Evolutionary conservation across 1,139 yeast genomes (phyloP), one percentile per base, ranked within the genome.

Genomic region (Cylindricascospora bacillispora): DNA sequence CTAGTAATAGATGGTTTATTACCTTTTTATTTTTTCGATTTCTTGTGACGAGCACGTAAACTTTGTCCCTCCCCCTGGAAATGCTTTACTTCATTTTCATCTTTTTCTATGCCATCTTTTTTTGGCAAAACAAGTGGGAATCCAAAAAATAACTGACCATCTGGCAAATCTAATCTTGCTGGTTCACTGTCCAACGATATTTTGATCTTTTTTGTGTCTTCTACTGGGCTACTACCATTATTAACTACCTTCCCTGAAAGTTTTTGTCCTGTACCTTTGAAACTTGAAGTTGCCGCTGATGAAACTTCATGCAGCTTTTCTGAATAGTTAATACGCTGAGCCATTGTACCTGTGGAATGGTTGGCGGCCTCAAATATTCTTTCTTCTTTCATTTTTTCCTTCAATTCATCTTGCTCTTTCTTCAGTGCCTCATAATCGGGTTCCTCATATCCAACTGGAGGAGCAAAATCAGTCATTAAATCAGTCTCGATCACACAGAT

Each of bases 381-480:
- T 29, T 35, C 25, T 11, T 24, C 14, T 15, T 33, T 44, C 16
- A 27, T 35, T 24, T 31, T 40, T 31, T 29, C 44, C 31, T 31
- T 35, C 28, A 36, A 36, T 23, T 40, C 43, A 14, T 35, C 30
- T 27, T 39, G 36, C 27, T 38, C 30, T 22, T 29, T 32, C 26
- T 40, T 35, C 25, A 41, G 33, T 9, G 52, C 43, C 28, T 53
- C 45, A 40, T 73, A 73, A 42, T 73, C 79, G 1, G 93, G 93
- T 50, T 89, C 98, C 17, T 82, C 95, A 49, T 92, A 92, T 0
- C 99, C 99, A 4, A 89, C 95, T 0, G 98, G 99, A 3, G 98
- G 94, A 2, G 97, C 98, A 61, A 92, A 92, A 51, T 92, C 99
- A 0, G 95, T 93, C 38, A 82, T 93, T 40, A 92, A 66, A 60